Conservation (phyloP, 2,329 filamentous ascomycete genomes). For the Elsinoe necatrix region DNA sequence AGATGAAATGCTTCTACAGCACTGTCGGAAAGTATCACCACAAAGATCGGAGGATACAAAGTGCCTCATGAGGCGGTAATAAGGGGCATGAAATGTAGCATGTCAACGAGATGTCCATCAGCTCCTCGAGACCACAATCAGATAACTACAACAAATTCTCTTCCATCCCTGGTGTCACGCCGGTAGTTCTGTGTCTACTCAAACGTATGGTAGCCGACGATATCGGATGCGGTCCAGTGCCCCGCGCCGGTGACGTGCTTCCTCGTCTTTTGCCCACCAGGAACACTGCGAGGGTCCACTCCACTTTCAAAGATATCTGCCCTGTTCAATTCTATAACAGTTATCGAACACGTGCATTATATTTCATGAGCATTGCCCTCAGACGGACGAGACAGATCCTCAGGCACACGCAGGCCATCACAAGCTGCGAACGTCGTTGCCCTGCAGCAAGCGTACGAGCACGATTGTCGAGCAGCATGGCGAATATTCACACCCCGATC, state of each 20-base stretch:
- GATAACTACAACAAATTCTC: too few species aligned
- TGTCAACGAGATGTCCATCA: too few species aligned
- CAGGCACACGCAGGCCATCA: not conserved
- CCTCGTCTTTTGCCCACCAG: not conserved
- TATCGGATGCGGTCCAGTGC: not conserved
- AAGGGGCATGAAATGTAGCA: too few species aligned
- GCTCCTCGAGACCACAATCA: too few species aligned
- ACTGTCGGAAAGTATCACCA: too few species aligned
- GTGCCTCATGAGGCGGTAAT: not conserved
- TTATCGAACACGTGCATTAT: not conserved
- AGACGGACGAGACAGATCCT: not conserved
- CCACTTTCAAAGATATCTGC: not conserved
- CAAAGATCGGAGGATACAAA: not conserved
- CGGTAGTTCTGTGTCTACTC: too few species aligned
- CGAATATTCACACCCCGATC: slow-evolving; percentile 40
- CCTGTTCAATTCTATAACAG: not conserved
- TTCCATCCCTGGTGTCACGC: too few species aligned
- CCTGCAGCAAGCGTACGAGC: not conserved
- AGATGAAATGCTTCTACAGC: too few species aligned
- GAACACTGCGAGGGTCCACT: not conserved
- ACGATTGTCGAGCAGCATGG: slow-evolving; percentile 27
- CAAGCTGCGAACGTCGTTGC: not conserved
- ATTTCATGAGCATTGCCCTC: slow-evolving; percentile 1
- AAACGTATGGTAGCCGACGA: not conserved
- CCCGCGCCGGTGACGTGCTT: not conserved